Percentiles rank a stretch among this genome's conserved stretches.
phyloP scores from a whole-genome alignment of 2,329 filamentous ascomycete genomes.

The Phialocephala sp. region DNA sequence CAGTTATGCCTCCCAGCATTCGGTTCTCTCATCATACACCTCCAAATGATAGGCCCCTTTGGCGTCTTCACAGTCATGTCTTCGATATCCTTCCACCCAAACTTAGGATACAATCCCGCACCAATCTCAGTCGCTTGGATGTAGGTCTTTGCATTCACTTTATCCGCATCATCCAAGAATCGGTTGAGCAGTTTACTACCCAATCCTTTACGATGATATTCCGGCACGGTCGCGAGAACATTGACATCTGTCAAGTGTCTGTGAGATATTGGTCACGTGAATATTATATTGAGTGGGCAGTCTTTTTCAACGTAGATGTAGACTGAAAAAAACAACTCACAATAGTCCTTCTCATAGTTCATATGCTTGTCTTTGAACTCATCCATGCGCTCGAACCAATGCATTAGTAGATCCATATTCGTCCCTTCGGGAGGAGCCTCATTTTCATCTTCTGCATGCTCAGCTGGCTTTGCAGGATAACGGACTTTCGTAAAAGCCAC shows the following conservation, averaged over 20 bases:
- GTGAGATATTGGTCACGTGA: background rate
- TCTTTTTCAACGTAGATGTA: too few species aligned
- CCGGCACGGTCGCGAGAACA: background rate
- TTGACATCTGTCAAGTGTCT: background rate
- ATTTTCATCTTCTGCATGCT: background rate
- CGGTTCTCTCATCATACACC: slow-evolving; percentile 14
- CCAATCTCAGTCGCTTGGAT: slow-evolving; percentile 11
- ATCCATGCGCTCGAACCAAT: slow-evolving; percentile 11
- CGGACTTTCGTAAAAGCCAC: slow-evolving; percentile 11
- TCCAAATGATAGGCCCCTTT: slow-evolving; percentile 1
- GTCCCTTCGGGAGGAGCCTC: slow-evolving; percentile 5
- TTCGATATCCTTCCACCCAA: slow-evolving; percentile 10
- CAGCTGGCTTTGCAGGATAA: background rate
- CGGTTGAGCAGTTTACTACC: background rate
- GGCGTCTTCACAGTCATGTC: background rate
- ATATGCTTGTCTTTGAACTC: slow-evolving; percentile 6
- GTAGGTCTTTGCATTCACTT: slow-evolving; percentile 5
- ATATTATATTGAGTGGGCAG: too few species aligned
- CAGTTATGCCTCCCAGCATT: background rate
- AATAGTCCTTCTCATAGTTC: slow-evolving; percentile 10
- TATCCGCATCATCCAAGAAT: slow-evolving; percentile 7
- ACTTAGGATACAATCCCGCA: slow-evolving; percentile 3
- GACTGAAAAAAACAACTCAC: background rate
- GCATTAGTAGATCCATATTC: background rate
- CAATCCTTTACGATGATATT: background rate